Base-by-base conservation (phyloP, 1,139 yeast species). In the Chernovozyma aurita region DNA sequence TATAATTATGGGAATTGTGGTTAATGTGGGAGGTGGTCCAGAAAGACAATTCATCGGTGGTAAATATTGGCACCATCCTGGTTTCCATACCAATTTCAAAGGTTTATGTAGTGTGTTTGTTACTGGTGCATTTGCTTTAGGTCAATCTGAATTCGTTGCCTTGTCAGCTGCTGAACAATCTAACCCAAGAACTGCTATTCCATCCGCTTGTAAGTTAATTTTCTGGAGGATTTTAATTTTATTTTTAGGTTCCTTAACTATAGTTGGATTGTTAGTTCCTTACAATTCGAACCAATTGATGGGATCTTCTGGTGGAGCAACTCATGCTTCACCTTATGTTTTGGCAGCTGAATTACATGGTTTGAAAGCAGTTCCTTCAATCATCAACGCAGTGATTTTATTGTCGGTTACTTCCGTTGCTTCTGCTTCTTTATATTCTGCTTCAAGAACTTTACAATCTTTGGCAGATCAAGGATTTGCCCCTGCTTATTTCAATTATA, bases 221-320 rank as follows among this genome's bases (percentile, higher is more conserved):
- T 59, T 60, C 47, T 56, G 61, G 56, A 55, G 65, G 44, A 42
- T 61, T 18, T 35, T 59, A 18, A 33, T 60, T 35, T 55, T 61
- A 40, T 61, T 59, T 48, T 48, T 61, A 50, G 65, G 65, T 36
- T 48, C 64, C 24, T 54, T 61, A 44, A 43, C 53, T 24, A 50
- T 61, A 38, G 65, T 61, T 30, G 65, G 66, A 32, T 56, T 61
- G 39, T 52, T 61, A 45, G 66, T 61, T 34, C 65, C 66, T 27
- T 49, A 56, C 46, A 50, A 43, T 40, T 58, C 63, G 27, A 55
- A 52, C 44, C 43, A 51, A 26, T 53, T 61, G 38, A 51, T 61
- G 59, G 66, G 65, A 20, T 47, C 57, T 9, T 47, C 51, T n/a
- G 54, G 58, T 22, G 47, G 28, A 52, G 52, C 57, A 29, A 47